Base-by-base conservation (phyloP, 352 stramenopile genomes). In the Albugo candida region DNA sequence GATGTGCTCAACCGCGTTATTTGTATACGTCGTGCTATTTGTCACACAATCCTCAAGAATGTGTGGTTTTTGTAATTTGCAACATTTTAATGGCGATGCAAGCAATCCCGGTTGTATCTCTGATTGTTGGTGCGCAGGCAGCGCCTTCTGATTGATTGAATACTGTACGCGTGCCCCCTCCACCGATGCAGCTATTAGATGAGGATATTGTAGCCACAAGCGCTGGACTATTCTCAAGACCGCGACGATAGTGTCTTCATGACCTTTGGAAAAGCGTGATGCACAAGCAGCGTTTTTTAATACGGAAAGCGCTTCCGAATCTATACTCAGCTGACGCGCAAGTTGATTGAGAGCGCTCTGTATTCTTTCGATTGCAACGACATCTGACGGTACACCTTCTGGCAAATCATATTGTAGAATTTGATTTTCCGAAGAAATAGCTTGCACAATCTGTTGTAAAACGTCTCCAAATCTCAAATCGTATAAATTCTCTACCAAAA, bases 391-490 rank as follows among this genome's bases (percentile, higher is more conserved):
- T 12, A 47, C 48, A n/a, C 18, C 18, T 21, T 8, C n/a, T 13
- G 47, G 35, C 6, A 20, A 13, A 12, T 13, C 6, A 6, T 17
- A 12, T 13, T 36, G 36, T 21, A 24, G 34, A 13, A 2, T 21
- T 31, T 35, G 39, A 49, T 36, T 6, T 20, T 48, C 11, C 37
- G 52, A 31, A 41, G 66, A 54, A 19, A 79, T 27, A 51, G 57
- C 74, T 31, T n/a, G 18, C 11, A 70, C 57, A 41, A 85, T 70
- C 11, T 69, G 63, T 13, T 37, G 42, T 11, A 85, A 52, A 24
- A 81, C 66, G 43, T 81, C 68, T 2, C 73, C 70, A 21, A 68
- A 71, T 36, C 70, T 68, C 46, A 85, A 49, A 18, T 78, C 70
- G 1, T 44, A 49, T 13, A 83, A 60, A 2, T 63, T 51, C 10